Evolutionary conservation across 345 rosid genomes (phyloP).

Genomic region (Tarenaya hassleriana): DNA sequence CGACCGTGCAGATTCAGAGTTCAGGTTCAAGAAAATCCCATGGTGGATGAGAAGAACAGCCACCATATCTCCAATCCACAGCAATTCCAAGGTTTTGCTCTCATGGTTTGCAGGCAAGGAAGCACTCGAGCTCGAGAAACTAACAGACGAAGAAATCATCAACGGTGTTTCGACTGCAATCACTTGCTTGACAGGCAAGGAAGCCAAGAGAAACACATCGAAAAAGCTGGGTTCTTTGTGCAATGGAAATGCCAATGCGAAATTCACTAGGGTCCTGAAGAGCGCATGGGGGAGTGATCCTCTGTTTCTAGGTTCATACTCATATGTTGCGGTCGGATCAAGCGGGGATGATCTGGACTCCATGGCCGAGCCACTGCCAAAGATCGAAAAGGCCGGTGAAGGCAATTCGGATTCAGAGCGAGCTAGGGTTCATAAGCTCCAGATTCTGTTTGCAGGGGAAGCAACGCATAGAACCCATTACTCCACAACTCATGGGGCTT

Average conservation of each 20-base stretch:
- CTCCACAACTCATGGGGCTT: constrained; percentile 97
- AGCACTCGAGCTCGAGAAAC: constrained; percentile 76
- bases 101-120: constrained; percentile 98
- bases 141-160: constrained; percentile 64
- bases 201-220: constrained; percentile 14
- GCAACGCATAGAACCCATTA: constrained; percentile 95
- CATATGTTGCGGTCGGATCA: constrained; percentile 81
- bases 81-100: constrained; percentile 58
- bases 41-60: constrained; percentile 97
- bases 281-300: constrained; percentile 92
- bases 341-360: constrained; percentile 81
- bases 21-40: constrained; percentile 55
- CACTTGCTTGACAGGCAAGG: constrained; percentile 41
- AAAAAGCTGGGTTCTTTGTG: constrained; percentile 10
- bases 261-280: constrained; percentile 51
- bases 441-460: constrained; percentile 93
- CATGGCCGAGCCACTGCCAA: constrained; percentile 86
- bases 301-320: constrained; percentile 81
- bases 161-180: constrained; percentile 56
- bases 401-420: constrained; percentile 18
- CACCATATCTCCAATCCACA: constrained; percentile 62
- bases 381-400: constrained; percentile 22
- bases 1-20: constrained; percentile 44
- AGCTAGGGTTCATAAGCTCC: constrained; percentile 36
- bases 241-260: constrained; percentile 49